Percentiles rank a stretch among this genome's conserved stretches.
Evolutionary conservation across 2,329 filamentous ascomycete genomes (phyloP).

Genomic region (Penicillium sp.): DNA sequence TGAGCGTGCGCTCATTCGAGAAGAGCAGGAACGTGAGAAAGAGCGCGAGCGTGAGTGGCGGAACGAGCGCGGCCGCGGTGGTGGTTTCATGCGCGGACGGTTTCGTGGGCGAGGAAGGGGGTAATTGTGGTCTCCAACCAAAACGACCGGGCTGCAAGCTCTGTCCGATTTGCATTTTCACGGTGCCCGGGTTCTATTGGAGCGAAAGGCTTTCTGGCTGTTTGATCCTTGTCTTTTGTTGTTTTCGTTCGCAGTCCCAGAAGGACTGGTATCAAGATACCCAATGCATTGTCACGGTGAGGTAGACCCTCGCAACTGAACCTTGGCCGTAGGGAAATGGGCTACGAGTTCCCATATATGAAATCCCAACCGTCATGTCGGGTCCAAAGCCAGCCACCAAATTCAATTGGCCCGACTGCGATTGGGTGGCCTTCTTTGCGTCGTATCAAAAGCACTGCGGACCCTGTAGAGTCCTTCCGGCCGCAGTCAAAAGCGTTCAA

Average conservation of each 20-base stretch:
- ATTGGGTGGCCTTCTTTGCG: slow-evolving; percentile 8
- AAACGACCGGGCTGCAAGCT: neutral
- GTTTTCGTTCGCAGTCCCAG: neutral
- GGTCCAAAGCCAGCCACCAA: neutral
- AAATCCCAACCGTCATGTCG: too few relatives aligned
- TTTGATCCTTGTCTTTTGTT: neutral
- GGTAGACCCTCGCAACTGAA: too few relatives aligned
- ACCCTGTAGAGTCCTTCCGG: too few relatives aligned
- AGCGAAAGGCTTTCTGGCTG: neutral
- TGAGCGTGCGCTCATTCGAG: slow-evolving; percentile 55
- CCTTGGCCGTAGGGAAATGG: too few relatives aligned
- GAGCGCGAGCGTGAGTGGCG: slow-evolving; percentile 55
- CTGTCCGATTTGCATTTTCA: slow-evolving; percentile 13
- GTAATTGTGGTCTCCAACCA: slow-evolving; percentile 13
- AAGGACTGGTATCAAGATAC: slow-evolving; percentile 3
- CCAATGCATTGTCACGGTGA: neutral
- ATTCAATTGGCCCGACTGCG: slow-evolving; percentile 4
- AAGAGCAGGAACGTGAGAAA: slow-evolving; percentile 58
- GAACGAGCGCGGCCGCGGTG: slow-evolving; percentile 52
- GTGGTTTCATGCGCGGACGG: slow-evolving; percentile 44
- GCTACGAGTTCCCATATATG: too few relatives aligned
- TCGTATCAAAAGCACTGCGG: too few relatives aligned
- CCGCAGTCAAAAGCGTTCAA: neutral
- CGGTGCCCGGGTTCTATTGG: slow-evolving; percentile 7
- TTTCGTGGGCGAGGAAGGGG: slow-evolving; percentile 49